Evolutionary conservation across 306 rosid genomes (phyloP).

Genomic region (Sesbania bispinosa): DNA sequence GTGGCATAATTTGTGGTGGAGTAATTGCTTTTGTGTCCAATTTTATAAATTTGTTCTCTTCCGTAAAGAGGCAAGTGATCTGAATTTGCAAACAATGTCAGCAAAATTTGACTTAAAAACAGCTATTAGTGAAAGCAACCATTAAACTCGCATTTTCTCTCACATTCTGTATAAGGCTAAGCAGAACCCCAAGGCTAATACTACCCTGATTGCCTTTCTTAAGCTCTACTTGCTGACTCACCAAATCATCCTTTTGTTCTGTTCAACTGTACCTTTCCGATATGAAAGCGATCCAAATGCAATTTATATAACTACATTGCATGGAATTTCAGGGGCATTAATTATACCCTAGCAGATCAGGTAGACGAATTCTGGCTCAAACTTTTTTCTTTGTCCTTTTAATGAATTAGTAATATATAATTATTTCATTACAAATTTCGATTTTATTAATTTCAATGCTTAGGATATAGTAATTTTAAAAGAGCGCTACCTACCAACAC

Average conservation of each 20-base stretch:
- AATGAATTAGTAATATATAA: too few relatives aligned
- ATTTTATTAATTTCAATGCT: too few relatives aligned
- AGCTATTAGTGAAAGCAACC: slow-evolving; percentile 52
- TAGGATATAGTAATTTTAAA: too few relatives aligned
- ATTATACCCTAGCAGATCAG: slow-evolving; percentile 5
- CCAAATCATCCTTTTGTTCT: slow-evolving; percentile 27
- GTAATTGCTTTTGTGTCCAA: slow-evolving; percentile 32
- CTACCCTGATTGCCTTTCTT: slow-evolving; percentile 46
- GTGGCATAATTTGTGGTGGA: slow-evolving; percentile 26
- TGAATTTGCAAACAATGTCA: slow-evolving; percentile 34
- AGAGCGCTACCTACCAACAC: too few relatives aligned
- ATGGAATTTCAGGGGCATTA: slow-evolving; percentile 26
- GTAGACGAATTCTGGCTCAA: too few relatives aligned
- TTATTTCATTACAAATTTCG: too few relatives aligned
- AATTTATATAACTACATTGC: slow-evolving; percentile 22
- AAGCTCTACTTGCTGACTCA: slow-evolving; percentile 39
- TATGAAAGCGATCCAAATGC: slow-evolving; percentile 37
- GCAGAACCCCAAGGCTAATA: slow-evolving; percentile 29
- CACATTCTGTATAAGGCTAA: slow-evolving; percentile 37
- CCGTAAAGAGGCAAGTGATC: slow-evolving; percentile 35
- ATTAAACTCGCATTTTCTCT: slow-evolving; percentile 34
- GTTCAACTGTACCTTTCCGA: slow-evolving; percentile 42
- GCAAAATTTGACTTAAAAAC: slow-evolving; percentile 38
- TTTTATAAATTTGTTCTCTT: slow-evolving; percentile 27
- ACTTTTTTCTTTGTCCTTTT: too few relatives aligned